Evolutionary conservation across 306 rosid genomes (phyloP).

Genomic region (Pyrus pyrifolia): DNA sequence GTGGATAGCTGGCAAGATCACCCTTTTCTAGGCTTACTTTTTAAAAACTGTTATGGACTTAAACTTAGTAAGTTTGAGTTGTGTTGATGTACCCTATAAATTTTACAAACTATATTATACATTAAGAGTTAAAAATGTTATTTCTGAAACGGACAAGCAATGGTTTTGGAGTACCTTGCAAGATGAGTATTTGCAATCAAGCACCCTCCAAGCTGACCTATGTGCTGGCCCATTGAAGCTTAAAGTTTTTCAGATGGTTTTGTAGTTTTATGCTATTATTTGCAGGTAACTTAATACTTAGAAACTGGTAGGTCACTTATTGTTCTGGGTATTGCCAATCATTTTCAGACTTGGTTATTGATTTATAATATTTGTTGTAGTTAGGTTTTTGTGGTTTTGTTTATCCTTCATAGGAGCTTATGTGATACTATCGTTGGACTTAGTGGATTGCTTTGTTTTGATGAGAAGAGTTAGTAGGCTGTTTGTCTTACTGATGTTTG

Average conservation of each 20-base stretch:
- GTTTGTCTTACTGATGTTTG: background rate
- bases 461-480: background rate
- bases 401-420: background rate
- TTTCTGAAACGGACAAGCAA: background rate
- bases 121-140: background rate
- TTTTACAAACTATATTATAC: background rate
- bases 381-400: background rate
- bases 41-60: background rate
- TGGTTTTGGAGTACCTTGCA: background rate
- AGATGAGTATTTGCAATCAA: background rate
- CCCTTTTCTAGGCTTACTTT: background rate
- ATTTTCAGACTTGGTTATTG: background rate
- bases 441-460: background rate
- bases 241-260: background rate
- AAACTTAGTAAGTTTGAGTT: background rate
- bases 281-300: background rate
- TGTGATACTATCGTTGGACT: background rate
- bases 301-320: background rate
- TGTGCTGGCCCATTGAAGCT: background rate
- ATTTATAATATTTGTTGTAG: background rate
- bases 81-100: background rate
- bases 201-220: background rate
- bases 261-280: background rate
- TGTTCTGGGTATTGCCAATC: background rate
- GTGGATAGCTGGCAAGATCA: constrained; percentile 4